Evolutionary conservation across 225 moss, liverwort and hornwort genomes (phyloP), one percentile per base, ranked within the genome.

Genomic region (Pseudoscleropodium purum): DNA sequence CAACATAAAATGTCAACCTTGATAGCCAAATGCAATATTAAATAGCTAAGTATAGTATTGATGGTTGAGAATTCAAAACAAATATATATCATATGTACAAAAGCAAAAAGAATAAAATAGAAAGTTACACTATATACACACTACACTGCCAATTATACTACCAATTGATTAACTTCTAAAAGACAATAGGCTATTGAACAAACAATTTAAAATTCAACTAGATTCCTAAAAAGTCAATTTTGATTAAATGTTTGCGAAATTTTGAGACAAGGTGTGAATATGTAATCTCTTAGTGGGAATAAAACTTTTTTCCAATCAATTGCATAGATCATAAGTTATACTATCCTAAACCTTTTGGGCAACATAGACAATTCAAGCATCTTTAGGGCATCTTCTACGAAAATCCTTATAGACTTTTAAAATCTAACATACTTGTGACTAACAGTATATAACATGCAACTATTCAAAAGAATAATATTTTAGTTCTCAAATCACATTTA

Each of bases 21-120:
- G 1, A 20, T 37, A 37, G 36, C 1, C 0, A 1, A 0, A 0
- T 36, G 0, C 3, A 1, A 1, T 67, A 67, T 67, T 67, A 1
- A 3, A 49, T 49, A 49, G 49, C 49, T 11, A 49, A 49, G 2
- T n/a, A 1, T 2, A 1, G 1, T n/a, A 69, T n/a, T n/a, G 1
- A 13, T 18, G 18, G 7, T 56, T 56, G 3, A n/a, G 1, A n/a
- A 43, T 1, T 9, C 24, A 13, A 43, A 41, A 43, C 0, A 73
- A 27, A 43, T 1, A 73, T 3, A 73, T 13, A 43, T 73, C 2
- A 27, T 26, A 27, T 43, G 6, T 27, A 27, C 2, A 36, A 19
- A 66, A 73, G 43, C 27, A 43, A 73, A 41, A 41, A 4, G 17
- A 43, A 43, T 43, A 29, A 27, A 73, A 73, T 29, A 43, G 4